Evolutionary conservation across 139 green algal species (phyloP), one percentile per base, ranked within the genome.

Genomic region (Tetradesmus lagerheimii): DNA sequence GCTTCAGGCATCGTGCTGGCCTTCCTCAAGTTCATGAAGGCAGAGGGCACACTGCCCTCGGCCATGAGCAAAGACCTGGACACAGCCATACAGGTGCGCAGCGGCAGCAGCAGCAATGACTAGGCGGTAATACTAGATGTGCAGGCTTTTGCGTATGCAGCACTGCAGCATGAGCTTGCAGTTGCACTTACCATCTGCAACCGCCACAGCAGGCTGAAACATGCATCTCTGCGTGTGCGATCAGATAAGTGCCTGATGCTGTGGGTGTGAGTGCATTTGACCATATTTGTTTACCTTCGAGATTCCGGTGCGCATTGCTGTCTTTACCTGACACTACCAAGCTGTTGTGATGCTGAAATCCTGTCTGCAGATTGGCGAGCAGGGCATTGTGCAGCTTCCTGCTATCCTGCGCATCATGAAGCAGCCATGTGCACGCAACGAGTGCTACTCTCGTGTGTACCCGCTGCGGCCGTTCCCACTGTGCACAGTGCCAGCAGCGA

Each of bases 391-490:
- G 83, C 83, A 88, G 83, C 64, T 88, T 25, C 83, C 83, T 12
- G 23, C 45, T 3, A 39, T 88, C 27, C 34, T 88, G 62, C 83
- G 83, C 37, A 88, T 88, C 38, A 50, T 88, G 27, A 66, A 37
- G 64, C 83, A 88, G 83, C 83, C 83, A 39, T 80, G 64, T 29
- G 83, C 64, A 20, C 83, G 37, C 23, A 88, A 88, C 34, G 83
- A 88, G 64, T 66, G 64, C 14, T 88, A 41, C 27, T 62, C 83
- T 8, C n/a, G 37, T 8, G 38, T 80, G 16, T 88, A 88, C 38
- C 83, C 62, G 11, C 38, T 88, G 62, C 38, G 64, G 37, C 83
- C 83, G 1, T 88, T 80, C 38, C 83, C 83, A 15, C 64, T 88
- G 62, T 62, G 38, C 31, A 62, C 14, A 31, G 81, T 87, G 37